Evolutionary conservation across 192 early-diverging fungal species (phyloP), one percentile per base, ranked within the genome.

Genomic region (Helicostylum pulchrum): DNA sequence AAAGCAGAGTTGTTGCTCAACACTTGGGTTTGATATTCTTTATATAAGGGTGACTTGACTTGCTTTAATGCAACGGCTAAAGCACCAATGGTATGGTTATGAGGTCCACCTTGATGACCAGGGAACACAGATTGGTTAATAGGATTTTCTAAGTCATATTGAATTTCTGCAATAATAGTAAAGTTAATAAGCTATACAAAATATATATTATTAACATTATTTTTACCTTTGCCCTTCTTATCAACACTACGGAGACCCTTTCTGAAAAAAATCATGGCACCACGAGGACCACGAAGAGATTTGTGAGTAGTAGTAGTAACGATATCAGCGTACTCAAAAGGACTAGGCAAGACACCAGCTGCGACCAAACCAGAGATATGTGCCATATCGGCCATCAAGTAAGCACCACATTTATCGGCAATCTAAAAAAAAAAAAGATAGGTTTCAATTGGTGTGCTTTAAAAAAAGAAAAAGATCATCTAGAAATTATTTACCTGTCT

Each of bases 261-360:
- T 65, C 97, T 87, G 88, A 87, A 99, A 77, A 99, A 98, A 79
- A 99, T 98, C 89, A 99, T 92, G 53, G 94, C 92, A 54, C 97
- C 97, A 65, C 96, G 87, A 32, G 97, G 97, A n/a, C 97, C 97
- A 64, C 97, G 85, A 49, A 99, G 86, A 14, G 95, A 96, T 75
- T 99, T 99, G 85, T 99, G 97, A 2, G 97, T 99, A 56, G 97
- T 99, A 31, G 97, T 99, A 10, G 95, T 99, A 70, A 99, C 97
- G 64, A 99, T 90, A 75, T 99, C 97, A 43, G 94, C 88, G 74
- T 90, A 81, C 65, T 90, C 87, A 73, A 97, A 99, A 12, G 97
- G 95, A 65, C 88, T 87, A 66, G 87, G 90, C 15, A 99, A 68
- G 21, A 92, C 89, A 30, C 82, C 86, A 7, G 97, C 95, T 6